A percentile compares a stretch with the other conserved stretches of the same genome.
phyloP scores from a whole-genome alignment of 768 basidiomycete species.

The Bullera alba region DNA sequence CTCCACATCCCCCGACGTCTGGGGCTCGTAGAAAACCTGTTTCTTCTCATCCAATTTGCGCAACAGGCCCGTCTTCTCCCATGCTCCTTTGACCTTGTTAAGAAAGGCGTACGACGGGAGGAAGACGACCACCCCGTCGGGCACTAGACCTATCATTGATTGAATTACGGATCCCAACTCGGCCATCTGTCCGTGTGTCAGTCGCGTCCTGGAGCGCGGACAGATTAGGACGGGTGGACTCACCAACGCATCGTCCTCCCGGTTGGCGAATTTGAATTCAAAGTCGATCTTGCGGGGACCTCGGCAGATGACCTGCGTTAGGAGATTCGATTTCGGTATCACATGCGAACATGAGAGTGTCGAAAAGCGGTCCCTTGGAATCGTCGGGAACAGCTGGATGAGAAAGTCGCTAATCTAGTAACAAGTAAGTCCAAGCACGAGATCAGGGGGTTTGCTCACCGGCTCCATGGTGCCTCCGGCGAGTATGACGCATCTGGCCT shows the following conservation, averaged over 20 bases:
- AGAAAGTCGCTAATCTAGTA: constrained; percentile 79
- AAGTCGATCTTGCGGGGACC: constrained; percentile 69
- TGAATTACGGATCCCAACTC: constrained; percentile 77
- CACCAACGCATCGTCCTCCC: constrained; percentile 61
- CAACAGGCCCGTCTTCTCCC: constrained; percentile 60
- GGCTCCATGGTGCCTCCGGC: constrained; percentile 99
- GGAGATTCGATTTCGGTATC: constrained; percentile 71
- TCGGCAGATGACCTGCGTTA: constrained; percentile 63
- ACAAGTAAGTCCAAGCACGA: not conserved
- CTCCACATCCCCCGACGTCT: constrained; percentile 65
- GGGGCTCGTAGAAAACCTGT: constrained; percentile 82
- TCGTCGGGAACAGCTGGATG: constrained; percentile 66
- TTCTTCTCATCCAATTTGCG: constrained; percentile 64
- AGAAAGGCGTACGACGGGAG: constrained; percentile 86
- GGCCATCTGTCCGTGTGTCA: constrained; percentile 53
- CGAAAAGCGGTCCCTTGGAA: constrained; percentile 59
- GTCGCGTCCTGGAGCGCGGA: not conserved
- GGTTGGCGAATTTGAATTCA: constrained; percentile 72
- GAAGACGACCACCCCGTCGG: constrained; percentile 87
- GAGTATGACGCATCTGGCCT: constrained; percentile 74
- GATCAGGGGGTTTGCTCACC: constrained; percentile 53
- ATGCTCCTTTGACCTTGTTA: constrained; percentile 58
- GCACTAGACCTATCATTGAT: constrained; percentile 71
- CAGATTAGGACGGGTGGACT: no score
- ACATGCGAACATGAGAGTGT: constrained; percentile 90